Evolutionary conservation across 1,284 basidiomycete genomes (phyloP), one percentile per base, ranked within the genome.

Genomic region (Cryptococcus sp.): DNA sequence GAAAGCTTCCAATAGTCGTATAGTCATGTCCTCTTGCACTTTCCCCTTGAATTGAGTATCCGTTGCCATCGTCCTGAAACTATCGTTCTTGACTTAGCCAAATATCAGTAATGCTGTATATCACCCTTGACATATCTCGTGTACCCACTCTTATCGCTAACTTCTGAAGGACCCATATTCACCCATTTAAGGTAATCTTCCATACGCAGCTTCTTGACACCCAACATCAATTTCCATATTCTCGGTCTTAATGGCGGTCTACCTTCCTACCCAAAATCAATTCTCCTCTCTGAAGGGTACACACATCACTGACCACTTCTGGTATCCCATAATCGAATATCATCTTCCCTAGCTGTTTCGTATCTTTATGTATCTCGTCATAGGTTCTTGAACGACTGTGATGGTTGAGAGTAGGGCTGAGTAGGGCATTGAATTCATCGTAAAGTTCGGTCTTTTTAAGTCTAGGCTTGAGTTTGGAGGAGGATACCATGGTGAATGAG

Each of bases 21-120:
- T 87, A n/a, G 98, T 83, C 89, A 94, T 95, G 64, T 94, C 92
- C 75, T 98, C 93, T 35, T 88, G 85, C 14, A 98, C 95, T 52
- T 89, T 86, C 68, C 91, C 89, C 76, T 95, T 94, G 80, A 98
- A 98, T 7, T 89, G 89, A 60, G 86, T 84, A 73, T 98, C 95
- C 1, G 94, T 98, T 2, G 94, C 92, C 30, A 98, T 78, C 8
- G 95, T 98, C 53, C 95, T 90, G 66, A 79, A 78, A 35, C 72
- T 74, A 62, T 83, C 81, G 65, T 82, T 81, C 35, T 78, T 75
- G 66, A 83, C 76, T 82, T 53, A 41, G 34, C 33, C 15, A n/a
- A 4, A 23, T 32, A 34, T 49, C 52, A 50, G 52, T 45, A 8
- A 23, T 15, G 10, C 45, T 46, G 14, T 46, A 23, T n/a, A 41